Conservation (phyloP, 805 yeast species). For the Spathaspora girioi region DNA sequence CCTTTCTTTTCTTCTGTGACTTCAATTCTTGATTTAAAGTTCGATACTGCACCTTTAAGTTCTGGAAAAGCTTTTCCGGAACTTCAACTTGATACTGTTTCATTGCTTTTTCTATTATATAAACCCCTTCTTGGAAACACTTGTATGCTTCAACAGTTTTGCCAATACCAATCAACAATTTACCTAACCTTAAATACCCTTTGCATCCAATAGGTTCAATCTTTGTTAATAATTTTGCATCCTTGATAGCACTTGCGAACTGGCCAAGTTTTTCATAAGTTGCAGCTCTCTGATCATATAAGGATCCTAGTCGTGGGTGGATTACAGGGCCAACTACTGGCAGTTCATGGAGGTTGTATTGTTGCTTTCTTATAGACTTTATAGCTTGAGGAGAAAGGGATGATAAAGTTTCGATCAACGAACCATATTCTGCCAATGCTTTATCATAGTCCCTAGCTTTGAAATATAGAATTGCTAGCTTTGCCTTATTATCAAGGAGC, state of each 20-base stretch:
- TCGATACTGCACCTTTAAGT: conserved; percentile 20
- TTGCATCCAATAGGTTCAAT: conserved; percentile 46
- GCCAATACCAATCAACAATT: conserved; percentile 23
- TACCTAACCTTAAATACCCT: conserved; percentile 45
- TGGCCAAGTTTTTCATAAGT: conserved; percentile 40
- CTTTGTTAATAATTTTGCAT: conserved; percentile 29
- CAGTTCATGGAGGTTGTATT: conserved; percentile 14
- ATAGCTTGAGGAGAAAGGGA: conserved; percentile 12
- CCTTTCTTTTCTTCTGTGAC: conserved; percentile 3
- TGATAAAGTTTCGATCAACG: conserved; percentile 17
- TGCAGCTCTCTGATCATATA: conserved; percentile 49
- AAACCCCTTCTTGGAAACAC: conserved; percentile 33
- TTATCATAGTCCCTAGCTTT: conserved; percentile 22
- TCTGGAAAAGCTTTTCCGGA: conserved; percentile 27
- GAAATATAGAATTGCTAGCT: conserved; percentile 29
- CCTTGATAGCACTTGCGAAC: conserved; percentile 29
- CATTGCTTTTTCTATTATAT: conserved; percentile 28
- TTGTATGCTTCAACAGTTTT: conserved; percentile 33
- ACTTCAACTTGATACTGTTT: conserved; percentile 23
- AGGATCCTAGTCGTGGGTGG: conserved; percentile 34
- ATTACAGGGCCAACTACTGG: conserved; percentile 27
- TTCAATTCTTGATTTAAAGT: conserved; percentile 21
- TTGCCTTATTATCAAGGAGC: conserved; percentile 23
- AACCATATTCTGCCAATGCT: conserved; percentile 26
- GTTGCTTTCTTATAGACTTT: conserved; percentile 14